Percentiles rank a stretch among this genome's conserved stretches.
These are phyloP conservation scores for Massariosphaeria phaeospora DNA, from an alignment of 495 filamentous ascomycete species.

Conservation along the genomic window DNA sequence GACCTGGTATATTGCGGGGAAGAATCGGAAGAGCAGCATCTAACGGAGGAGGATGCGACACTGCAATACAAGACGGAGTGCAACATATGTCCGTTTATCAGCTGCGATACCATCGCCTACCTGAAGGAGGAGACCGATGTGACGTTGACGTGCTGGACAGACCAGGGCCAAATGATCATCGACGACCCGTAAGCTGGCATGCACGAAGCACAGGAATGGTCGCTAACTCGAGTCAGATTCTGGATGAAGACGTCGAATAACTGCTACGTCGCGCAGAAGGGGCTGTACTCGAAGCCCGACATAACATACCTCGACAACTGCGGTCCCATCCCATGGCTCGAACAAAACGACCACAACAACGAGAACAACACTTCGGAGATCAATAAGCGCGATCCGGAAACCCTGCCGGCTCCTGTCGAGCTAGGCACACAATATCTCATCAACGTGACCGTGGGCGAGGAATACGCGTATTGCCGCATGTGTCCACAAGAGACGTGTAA, in stretches of 20 bases:
- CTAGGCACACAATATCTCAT: conserved; percentile 20
- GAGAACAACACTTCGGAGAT: conserved; percentile 23
- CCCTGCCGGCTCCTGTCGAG: background rate
- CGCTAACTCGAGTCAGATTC: conserved; percentile 6
- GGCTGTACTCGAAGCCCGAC: conserved; percentile 17
- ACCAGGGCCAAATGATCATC: conserved; percentile 17
- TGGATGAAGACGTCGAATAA: conserved; percentile 30
- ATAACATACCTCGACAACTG: conserved; percentile 24
- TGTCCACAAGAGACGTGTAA: conserved; percentile 8
- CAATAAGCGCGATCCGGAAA: conserved; percentile 12
- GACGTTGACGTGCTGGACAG: conserved; percentile 29
- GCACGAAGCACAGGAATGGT: background rate
- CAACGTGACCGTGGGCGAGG: conserved; percentile 31
- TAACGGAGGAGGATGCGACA: conserved; percentile 22
- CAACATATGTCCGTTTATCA: conserved; percentile 13
- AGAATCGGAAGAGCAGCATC: conserved; percentile 16
- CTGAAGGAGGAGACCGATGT: conserved; percentile 24
- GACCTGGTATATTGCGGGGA: conserved; percentile 25
- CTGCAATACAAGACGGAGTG: conserved; percentile 27
- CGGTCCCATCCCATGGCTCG: conserved; percentile 29
- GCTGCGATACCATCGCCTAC: conserved; percentile 19
- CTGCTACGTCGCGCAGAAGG: conserved; percentile 29
- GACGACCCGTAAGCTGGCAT: conserved; percentile 21
- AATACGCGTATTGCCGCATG: conserved; percentile 13
- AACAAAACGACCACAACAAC: conserved; percentile 12